A percentile compares a stretch with the other conserved stretches of the same genome.
Conservation (phyloP, 2,329 filamentous ascomycete genomes). For the Aplosporella prunicola region DNA sequence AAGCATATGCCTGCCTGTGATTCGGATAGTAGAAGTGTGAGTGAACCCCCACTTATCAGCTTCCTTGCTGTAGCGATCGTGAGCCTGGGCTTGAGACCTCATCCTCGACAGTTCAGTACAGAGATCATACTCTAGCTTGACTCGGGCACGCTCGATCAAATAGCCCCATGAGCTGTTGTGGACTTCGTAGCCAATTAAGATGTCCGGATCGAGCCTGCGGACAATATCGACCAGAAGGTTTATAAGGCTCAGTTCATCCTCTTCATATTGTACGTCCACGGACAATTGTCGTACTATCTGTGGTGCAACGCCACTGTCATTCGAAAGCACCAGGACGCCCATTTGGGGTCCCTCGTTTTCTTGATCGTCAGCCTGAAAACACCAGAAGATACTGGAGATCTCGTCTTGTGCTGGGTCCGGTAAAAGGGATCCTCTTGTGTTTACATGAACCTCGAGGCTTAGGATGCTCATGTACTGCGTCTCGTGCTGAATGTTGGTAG, state of each 20-base stretch:
- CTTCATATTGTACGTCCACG: constrained; percentile 62
- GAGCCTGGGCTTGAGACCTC: constrained; percentile 71
- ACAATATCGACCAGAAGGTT: constrained; percentile 83
- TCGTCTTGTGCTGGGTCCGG: constrained; percentile 89
- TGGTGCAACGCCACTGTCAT: constrained; percentile 48
- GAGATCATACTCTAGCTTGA: constrained; percentile 82
- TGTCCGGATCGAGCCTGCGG: constrained; percentile 74
- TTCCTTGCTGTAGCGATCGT: constrained; percentile 77
- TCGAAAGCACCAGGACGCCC: constrained; percentile 65
- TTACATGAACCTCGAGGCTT: constrained; percentile 88
- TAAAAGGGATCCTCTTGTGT: constrained; percentile 68
- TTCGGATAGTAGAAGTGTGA: constrained; percentile 78
- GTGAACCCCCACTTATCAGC: constrained; percentile 89
- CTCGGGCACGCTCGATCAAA: constrained; percentile 75
- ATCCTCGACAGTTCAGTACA: constrained; percentile 87
- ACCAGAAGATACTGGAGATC: constrained; percentile 84
- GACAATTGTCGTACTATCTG: constrained; percentile 53
- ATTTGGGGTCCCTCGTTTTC: constrained; percentile 42
- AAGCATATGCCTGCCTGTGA: constrained; percentile 94
- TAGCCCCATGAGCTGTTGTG: constrained; percentile 94
- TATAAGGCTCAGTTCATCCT: constrained; percentile 74
- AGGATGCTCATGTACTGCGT: constrained; percentile 93
- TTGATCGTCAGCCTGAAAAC: constrained; percentile 56
- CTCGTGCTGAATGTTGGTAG: constrained; percentile 71
- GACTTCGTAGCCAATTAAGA: constrained; percentile 90